Conservation (phyloP, 1,139 yeast genomes). For the Yamadazyma siamensis region DNA sequence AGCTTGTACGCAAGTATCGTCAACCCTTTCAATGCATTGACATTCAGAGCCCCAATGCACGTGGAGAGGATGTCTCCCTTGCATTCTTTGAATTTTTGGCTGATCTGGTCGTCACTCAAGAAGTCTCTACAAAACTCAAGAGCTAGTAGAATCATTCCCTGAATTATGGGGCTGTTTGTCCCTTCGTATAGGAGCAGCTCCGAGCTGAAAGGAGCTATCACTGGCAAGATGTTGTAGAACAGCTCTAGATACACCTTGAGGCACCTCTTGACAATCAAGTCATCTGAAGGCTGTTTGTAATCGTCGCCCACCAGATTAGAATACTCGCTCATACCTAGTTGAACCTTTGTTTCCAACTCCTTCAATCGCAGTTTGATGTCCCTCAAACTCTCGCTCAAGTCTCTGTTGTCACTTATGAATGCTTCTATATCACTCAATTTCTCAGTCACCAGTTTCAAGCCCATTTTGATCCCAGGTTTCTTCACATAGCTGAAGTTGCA, state of each 20-base stretch:
- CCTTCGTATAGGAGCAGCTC: neutral
- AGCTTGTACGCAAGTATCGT: conserved; percentile 1
- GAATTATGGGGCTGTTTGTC: neutral
- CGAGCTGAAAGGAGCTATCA: neutral
- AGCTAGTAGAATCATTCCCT: neutral
- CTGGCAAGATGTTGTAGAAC: neutral
- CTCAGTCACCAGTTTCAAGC: conserved; percentile 4
- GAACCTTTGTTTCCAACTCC: conserved; percentile 1
- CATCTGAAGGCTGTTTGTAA: neutral
- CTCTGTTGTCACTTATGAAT: conserved; percentile 1
- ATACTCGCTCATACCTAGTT: neutral
- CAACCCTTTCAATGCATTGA: conserved; percentile 3
- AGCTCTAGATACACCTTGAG: neutral
- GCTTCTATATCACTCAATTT: conserved; percentile 3
- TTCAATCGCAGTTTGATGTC: neutral
- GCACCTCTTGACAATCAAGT: neutral
- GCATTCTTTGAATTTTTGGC: neutral
- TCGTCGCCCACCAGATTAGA: neutral
- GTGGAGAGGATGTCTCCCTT: conserved; percentile 2
- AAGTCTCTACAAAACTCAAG: neutral
- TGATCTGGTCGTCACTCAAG: neutral
- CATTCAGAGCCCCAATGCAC: conserved; percentile 1
- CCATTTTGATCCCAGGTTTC: conserved; percentile 5
- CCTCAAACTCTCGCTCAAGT: neutral
- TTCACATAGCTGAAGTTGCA: conserved; percentile 4